Conservation (phyloP, 2,329 filamentous ascomycete genomes). For the Pseudonectria foliicola region DNA sequence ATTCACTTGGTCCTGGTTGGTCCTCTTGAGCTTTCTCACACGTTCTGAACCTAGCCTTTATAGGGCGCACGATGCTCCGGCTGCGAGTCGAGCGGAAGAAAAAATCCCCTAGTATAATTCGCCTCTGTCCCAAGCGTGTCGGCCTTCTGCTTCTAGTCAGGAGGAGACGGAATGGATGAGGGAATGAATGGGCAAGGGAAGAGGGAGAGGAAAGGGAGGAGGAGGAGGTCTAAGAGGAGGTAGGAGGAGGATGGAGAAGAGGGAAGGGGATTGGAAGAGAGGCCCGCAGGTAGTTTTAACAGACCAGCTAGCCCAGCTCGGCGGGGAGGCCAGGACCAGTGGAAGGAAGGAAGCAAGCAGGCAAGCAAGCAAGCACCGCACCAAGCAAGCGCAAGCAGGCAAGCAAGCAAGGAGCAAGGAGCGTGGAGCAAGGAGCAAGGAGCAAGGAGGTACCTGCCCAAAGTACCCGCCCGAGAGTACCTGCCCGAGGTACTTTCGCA, state of each 20-base stretch:
- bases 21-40: slow-evolving; percentile 20
- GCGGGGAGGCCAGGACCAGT: slow-evolving; percentile 1
- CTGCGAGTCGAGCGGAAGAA: slow-evolving; percentile 15
- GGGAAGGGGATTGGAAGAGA: slow-evolving; percentile 51
- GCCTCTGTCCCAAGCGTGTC: slow-evolving; percentile 28
- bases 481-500: too few species aligned
- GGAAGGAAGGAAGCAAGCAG: not conserved
- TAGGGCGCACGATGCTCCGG: slow-evolving; percentile 5
- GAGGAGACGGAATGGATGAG: slow-evolving; percentile 44
- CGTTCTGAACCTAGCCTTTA: slow-evolving; percentile 23
- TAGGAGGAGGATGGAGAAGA: slow-evolving; percentile 47
- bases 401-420: too few species aligned
- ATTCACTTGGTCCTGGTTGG: slow-evolving; percentile 23
- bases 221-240: slow-evolving; percentile 35
- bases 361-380: not conserved
- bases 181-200: slow-evolving; percentile 46
- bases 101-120: slow-evolving; percentile 22
- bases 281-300: slow-evolving; percentile 31
- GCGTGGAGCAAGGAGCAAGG: slow-evolving; percentile 2
- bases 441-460: too few species aligned
- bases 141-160: slow-evolving; percentile 33
- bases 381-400: not conserved
- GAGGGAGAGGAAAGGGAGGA: slow-evolving; percentile 33
- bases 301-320: slow-evolving; percentile 7
- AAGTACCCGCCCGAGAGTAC: not conserved